Evolutionary conservation across 768 basidiomycete species (phyloP), one percentile per base, ranked within the genome.

Genomic region (Asterophora parasitica): DNA sequence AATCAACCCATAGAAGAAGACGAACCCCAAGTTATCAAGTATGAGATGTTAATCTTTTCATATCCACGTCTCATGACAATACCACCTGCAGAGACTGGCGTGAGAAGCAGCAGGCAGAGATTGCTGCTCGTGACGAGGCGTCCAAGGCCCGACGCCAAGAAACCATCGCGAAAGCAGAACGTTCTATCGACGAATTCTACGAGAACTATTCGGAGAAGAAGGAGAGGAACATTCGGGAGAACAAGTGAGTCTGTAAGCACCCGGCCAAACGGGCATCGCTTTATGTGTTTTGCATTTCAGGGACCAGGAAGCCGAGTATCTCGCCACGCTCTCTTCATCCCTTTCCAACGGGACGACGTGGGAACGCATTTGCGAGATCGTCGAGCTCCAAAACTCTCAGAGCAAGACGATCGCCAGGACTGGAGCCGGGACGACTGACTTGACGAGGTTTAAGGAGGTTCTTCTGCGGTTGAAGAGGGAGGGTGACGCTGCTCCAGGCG

Each of bases 361-460:
- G 95, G 83, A 92, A 57, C 86, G 96, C 31, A 95, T 99, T 61
- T 87, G 85, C 62, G 82, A 83, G 20, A 68, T 83, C 42, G 68
- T 96, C 52, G 91, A 94, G 56, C 76, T 99, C 31, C 82, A 95
- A 65, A 97, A 98, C 65, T 96, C 93, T 46, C 92, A 98, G 67
- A 93, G 90, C 75, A 99, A 98, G 74, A 97, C 93, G 4, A 75
- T 92, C 57, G 85, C 93, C 13, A 81, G 92, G 37, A 80, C 88
- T 27, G 91, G 91, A 11, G 71, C 89, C 9, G 88, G 88, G 5
- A 92, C 93, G 31, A 92, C 89, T 2, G 95, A 99, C 60, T 74
- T 98, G 31, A 70, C 82, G 36, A 76, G 95, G 50, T 90, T 89
- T 76, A 95, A 92, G 69, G 95, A 99, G 63, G 87, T 98, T 37